phyloP scores from a whole-genome alignment of 2,329 filamentous ascomycete species.

The Didymella arachidicola region DNA sequence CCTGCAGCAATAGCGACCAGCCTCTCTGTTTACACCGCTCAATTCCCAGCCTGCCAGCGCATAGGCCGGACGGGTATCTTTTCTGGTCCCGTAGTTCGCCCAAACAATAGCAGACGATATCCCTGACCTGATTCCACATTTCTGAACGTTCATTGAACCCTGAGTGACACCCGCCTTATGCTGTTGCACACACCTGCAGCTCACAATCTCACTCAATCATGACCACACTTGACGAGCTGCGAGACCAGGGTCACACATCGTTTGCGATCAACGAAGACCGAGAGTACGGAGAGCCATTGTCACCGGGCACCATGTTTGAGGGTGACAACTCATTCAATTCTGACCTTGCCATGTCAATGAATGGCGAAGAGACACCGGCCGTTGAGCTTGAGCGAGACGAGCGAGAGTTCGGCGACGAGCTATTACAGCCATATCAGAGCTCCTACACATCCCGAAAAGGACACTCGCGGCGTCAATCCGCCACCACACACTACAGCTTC shows the following conservation, averaged over 20 bases:
- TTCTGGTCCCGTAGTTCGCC: constrained; percentile 20
- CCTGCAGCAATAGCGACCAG: constrained; percentile 2
- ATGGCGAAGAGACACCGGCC: constrained; percentile 42
- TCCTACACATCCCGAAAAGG: constrained; percentile 44
- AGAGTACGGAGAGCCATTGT: constrained; percentile 41
- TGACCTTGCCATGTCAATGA: constrained; percentile 37
- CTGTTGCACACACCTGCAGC: constrained; percentile 22
- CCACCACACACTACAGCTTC: constrained; percentile 42
- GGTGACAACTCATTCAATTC: constrained; percentile 46
- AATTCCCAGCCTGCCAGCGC: constrained; percentile 32
- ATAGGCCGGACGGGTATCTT: constrained; percentile 19
- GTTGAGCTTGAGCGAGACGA: constrained; percentile 43
- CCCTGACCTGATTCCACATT: constrained; percentile 20
- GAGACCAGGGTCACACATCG: constrained; percentile 41
- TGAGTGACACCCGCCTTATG: constrained; percentile 24
- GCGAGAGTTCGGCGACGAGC: constrained; percentile 30
- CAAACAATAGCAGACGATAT: constrained; percentile 17
- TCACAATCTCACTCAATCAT: constrained; percentile 33
- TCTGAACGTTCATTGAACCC: constrained; percentile 25
- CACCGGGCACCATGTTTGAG: constrained; percentile 43
- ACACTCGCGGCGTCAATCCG: constrained; percentile 40
- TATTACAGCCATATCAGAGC: constrained; percentile 40
- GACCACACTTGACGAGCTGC: constrained; percentile 44
- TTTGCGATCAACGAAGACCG: constrained; percentile 48
- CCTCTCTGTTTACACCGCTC: constrained; percentile 1